A percentile compares a stretch with the other conserved stretches of the same genome.
These are phyloP conservation scores for Ustilago tritici DNA, from an alignment of 1,284 basidiomycete genomes.

Conservation along the genomic window DNA sequence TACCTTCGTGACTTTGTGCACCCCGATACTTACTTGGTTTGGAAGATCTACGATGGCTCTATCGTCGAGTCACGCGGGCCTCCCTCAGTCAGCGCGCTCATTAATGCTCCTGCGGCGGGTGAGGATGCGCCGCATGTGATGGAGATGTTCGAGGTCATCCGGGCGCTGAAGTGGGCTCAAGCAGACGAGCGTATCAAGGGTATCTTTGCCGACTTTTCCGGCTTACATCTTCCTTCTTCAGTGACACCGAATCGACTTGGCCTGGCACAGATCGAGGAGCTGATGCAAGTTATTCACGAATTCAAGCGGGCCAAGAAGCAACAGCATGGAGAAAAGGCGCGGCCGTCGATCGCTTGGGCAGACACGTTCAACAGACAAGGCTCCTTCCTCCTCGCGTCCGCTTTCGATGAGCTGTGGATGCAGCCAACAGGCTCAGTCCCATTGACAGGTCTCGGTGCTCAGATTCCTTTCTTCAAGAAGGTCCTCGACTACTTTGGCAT, in stretches of 20 bases:
- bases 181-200: conserved; percentile 70
- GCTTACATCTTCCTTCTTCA: conserved; percentile 68
- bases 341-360: conserved; percentile 70
- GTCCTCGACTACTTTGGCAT: conserved; percentile 71
- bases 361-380: conserved; percentile 70
- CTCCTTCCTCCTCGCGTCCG: conserved; percentile 69
- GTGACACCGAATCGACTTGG: conserved; percentile 66
- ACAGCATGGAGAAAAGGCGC: conserved; percentile 57
- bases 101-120: conserved; percentile 44
- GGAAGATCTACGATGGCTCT: conserved; percentile 67
- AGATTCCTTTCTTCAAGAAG: conserved; percentile 64
- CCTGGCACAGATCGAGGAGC: conserved; percentile 71
- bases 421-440: conserved; percentile 71
- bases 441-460: conserved; percentile 67
- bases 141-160: conserved; percentile 70
- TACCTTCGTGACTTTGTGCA: conserved; percentile 53
- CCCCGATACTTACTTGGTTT: conserved; percentile 65
- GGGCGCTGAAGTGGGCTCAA: conserved; percentile 70
- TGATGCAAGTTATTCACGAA: conserved; percentile 70
- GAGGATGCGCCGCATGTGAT: conserved; percentile 63
- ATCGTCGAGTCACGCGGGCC: conserved; percentile 62
- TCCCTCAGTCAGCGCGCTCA: conserved; percentile 46
- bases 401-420: conserved; percentile 71
- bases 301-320: conserved; percentile 69
- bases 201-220: conserved; percentile 71